Conservation (phyloP, 2,329 filamentous ascomycete species). For the Trichoderma sp. region DNA sequence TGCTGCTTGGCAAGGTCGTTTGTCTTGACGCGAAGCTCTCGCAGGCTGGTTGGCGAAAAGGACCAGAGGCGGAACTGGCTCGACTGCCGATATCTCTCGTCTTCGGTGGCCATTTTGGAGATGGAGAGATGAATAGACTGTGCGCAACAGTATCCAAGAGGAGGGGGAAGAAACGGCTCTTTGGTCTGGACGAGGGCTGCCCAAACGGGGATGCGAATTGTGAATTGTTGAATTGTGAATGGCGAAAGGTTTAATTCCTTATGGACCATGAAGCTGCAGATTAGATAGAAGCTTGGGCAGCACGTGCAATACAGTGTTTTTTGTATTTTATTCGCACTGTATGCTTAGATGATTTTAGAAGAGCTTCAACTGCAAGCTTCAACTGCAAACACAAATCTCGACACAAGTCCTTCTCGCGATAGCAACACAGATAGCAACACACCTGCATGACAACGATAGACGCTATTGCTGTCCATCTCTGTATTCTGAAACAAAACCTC, state of each 20-base stretch:
- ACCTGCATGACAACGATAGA: neutral
- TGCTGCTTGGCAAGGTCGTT: slow-evolving; percentile 67
- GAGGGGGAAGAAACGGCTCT: neutral
- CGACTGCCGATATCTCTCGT: slow-evolving; percentile 83
- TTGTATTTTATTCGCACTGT: neutral
- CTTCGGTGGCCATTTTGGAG: slow-evolving; percentile 68
- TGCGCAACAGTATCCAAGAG: too few relatives aligned
- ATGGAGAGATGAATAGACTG: neutral
- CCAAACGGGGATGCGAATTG: neutral
- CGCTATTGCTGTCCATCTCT: neutral
- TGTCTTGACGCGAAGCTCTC: slow-evolving; percentile 69
- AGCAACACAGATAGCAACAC: neutral
- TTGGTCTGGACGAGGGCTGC: too few relatives aligned
- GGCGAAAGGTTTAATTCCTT: neutral
- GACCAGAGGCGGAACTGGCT: slow-evolving; percentile 94
- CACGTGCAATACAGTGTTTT: slow-evolving; percentile 1
- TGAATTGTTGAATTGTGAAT: neutral
- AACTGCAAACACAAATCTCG: neutral
- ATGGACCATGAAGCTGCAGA: neutral
- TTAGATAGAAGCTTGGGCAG: neutral
- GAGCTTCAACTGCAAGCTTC: neutral
- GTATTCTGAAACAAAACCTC: neutral
- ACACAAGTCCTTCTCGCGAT: neutral
- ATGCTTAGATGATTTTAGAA: neutral
- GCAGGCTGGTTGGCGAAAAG: slow-evolving; percentile 71